These are phyloP conservation scores for Eucalyptus tenuipes DNA, from an alignment of 345 rosid genomes.

Conservation along the genomic window DNA sequence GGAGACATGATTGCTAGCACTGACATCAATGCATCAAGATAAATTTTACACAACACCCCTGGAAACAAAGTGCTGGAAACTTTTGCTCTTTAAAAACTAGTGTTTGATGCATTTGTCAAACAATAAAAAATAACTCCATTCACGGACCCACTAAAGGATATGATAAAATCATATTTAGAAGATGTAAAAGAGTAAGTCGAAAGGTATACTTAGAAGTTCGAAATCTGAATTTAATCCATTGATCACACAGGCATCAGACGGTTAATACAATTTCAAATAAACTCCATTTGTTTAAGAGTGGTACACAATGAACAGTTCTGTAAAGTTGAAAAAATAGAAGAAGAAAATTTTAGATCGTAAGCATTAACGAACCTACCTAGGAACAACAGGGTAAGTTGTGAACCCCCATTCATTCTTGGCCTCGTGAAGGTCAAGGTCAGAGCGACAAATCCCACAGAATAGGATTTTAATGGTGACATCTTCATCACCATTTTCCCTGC, in stretches of 20 bases:
- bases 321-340: neutral
- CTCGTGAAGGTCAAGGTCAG: slow-evolving; percentile 63
- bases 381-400: slow-evolving; percentile 56
- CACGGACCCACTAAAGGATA: neutral
- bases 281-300: neutral
- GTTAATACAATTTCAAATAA: neutral
- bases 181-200: neutral
- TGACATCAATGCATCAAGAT: neutral
- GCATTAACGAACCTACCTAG: slow-evolving; percentile 35
- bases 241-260: neutral
- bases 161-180: neutral
- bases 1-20: neutral
- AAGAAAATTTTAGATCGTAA: neutral
- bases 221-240: too few relatives aligned
- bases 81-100: neutral
- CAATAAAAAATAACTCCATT: neutral
- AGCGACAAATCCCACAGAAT: slow-evolving; percentile 74
- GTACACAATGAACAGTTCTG: neutral
- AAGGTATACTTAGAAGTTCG: neutral
- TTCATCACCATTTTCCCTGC: slow-evolving; percentile 65
- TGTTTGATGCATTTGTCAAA: too few relatives aligned
- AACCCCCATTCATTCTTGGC: slow-evolving; percentile 66
- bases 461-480: slow-evolving; percentile 73
- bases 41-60: neutral
- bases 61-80: neutral